phyloP scores from a whole-genome alignment of 2,329 filamentous ascomycete genomes.

The Aspergillus pseudoterreus region DNA sequence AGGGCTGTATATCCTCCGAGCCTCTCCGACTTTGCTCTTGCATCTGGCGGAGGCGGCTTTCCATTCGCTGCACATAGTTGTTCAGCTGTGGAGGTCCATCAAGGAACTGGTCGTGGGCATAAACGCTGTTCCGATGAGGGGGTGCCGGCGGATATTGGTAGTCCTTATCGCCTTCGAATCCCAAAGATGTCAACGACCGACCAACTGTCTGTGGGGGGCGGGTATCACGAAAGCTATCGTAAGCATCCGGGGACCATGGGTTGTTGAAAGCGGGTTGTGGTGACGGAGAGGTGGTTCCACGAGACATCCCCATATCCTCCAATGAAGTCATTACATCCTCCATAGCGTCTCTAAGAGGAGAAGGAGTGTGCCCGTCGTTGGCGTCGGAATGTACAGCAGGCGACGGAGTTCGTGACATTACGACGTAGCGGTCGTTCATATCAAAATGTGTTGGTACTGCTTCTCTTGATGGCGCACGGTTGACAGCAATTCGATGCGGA shows the following conservation, averaged over 20 bases:
- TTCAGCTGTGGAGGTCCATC: constrained; percentile 68
- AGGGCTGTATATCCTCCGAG: constrained; percentile 51
- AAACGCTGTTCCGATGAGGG: constrained; percentile 44
- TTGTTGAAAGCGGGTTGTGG: constrained; percentile 54
- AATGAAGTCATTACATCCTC: constrained; percentile 96
- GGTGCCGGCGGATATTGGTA: constrained; percentile 57
- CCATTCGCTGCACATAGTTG: constrained; percentile 90
- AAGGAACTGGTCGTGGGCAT: constrained; percentile 33
- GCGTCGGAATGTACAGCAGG: constrained; percentile 55
- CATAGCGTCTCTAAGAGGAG: constrained; percentile 90
- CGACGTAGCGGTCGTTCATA: constrained; percentile 40
- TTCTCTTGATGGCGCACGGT: constrained; percentile 28
- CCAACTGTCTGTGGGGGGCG: constrained; percentile 32
- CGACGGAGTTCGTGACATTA: constrained; percentile 45
- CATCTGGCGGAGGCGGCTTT: constrained; percentile 70
- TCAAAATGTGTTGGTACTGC: constrained; percentile 31
- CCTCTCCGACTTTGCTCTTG: constrained; percentile 50
- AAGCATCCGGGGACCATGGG: constrained; percentile 89
- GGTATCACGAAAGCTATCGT: constrained; percentile 51
- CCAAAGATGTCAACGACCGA: constrained; percentile 71
- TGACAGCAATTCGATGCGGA: constrained; percentile 62
- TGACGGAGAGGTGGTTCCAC: constrained; percentile 48
- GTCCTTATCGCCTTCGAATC: constrained; percentile 56
- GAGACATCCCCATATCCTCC: constrained; percentile 72
- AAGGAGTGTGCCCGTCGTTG: constrained; percentile 70